Conservation (phyloP, 208 protist genomes). For the Leishmania aethiopica region DNA sequence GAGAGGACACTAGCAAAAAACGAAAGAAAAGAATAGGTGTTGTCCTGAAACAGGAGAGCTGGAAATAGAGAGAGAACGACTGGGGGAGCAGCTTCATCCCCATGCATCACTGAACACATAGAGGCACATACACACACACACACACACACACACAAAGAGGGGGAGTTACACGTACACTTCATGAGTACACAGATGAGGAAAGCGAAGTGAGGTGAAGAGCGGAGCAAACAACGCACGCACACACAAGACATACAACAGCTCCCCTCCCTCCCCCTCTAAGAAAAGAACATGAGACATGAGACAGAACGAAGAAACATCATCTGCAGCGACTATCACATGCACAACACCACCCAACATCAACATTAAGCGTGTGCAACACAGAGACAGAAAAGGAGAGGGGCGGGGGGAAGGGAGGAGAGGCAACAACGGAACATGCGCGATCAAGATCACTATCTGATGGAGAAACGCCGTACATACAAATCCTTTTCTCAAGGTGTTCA, state of each 20-base stretch:
- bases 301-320: neutral
- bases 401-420: neutral
- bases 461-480: neutral
- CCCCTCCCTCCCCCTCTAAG: neutral
- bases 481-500: neutral
- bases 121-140: neutral
- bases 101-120: neutral
- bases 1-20: neutral
- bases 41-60: neutral
- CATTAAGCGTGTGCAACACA: neutral
- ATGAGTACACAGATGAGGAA: neutral
- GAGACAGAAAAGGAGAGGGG: neutral
- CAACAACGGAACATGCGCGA: neutral
- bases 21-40: neutral
- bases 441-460: neutral
- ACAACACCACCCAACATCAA: neutral
- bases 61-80: neutral
- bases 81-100: too few species aligned
- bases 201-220: neutral
- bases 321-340: neutral
- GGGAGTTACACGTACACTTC: neutral
- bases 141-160: slow-evolving; percentile 12
- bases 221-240: neutral
- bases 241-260: neutral
- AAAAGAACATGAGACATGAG: neutral